These are phyloP conservation scores for Tylopilus intermedius DNA, from an alignment of 768 basidiomycete genomes.

Conservation along the genomic window DNA sequence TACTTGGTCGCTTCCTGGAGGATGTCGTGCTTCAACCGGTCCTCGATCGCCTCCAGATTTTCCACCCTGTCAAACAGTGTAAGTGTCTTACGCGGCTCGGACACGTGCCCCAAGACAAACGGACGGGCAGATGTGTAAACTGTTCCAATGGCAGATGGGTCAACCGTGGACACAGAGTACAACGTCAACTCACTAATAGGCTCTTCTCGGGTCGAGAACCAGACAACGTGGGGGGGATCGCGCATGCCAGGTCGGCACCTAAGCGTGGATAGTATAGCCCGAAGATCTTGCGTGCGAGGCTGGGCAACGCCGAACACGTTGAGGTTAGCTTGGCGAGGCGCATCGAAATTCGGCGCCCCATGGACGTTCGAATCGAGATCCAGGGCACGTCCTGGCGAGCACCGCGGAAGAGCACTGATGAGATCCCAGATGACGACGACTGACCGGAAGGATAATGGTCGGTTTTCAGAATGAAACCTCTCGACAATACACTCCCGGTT, in stretches of 20 bases:
- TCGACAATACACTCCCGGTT: slow-evolving; percentile 74
- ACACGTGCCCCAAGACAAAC: slow-evolving; percentile 85
- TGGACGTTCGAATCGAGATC: slow-evolving; percentile 89
- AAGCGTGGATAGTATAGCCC: slow-evolving; percentile 84
- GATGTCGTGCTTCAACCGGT: slow-evolving; percentile 85
- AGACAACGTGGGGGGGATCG: slow-evolving; percentile 74
- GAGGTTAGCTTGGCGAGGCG: slow-evolving; percentile 68
- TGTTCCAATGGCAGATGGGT: slow-evolving; percentile 10
- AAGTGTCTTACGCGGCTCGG: slow-evolving; percentile 75
- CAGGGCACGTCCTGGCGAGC: slow-evolving; percentile 65
- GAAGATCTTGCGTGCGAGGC: slow-evolving; percentile 85
- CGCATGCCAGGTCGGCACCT: slow-evolving; percentile 61
- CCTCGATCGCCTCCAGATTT: slow-evolving; percentile 91
- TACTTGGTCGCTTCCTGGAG: slow-evolving; percentile 76
- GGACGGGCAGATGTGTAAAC: slow-evolving; percentile 89
- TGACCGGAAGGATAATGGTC: slow-evolving; percentile 79
- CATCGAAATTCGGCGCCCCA: slow-evolving; percentile 94
- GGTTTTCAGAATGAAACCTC: slow-evolving; percentile 93
- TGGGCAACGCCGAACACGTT: slow-evolving; percentile 97
- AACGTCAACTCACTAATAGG: slow-evolving; percentile 63
- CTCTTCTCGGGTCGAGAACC: slow-evolving; percentile 97
- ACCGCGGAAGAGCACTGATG: slow-evolving; percentile 2
- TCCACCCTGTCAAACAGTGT: slow-evolving; percentile 87
- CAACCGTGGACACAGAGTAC: not conserved
- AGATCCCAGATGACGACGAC: slow-evolving; percentile 11